Conservation (phyloP, 345 rosid species). For the Gynandropsis gynandra region DNA sequence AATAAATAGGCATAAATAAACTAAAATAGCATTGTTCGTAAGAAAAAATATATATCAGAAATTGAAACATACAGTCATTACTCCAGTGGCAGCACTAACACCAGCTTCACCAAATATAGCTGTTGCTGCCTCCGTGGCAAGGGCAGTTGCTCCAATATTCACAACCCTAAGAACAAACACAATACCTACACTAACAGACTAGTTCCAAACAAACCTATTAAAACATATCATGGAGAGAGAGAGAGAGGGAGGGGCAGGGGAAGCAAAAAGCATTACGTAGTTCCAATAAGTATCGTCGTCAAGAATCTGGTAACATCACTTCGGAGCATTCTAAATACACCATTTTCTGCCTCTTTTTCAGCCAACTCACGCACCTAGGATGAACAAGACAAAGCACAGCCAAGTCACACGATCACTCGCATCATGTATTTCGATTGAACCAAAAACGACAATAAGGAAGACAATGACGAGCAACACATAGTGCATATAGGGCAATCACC, state of each 20-base stretch:
- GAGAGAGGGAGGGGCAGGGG: conserved; percentile 1
- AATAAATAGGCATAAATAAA: background rate
- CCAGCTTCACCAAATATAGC: conserved; percentile 99
- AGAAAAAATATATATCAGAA: conserved; percentile 7
- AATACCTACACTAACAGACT: conserved; percentile 30
- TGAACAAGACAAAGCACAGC: conserved; percentile 16
- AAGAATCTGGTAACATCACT: conserved; percentile 97
- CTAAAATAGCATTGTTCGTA: background rate
- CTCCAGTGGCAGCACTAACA: conserved; percentile 97
- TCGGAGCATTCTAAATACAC: conserved; percentile 92
- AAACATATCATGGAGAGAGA: background rate
- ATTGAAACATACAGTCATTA: conserved; percentile 76
- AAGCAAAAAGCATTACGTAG: conserved; percentile 57
- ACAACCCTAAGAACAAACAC: conserved; percentile 58
- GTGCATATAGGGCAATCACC: background rate
- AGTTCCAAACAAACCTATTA: conserved; percentile 23
- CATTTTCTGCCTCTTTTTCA: conserved; percentile 90
- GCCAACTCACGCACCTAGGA: conserved; percentile 91
- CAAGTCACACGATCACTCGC: conserved; percentile 21
- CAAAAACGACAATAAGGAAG: conserved; percentile 1
- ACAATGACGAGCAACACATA: background rate
- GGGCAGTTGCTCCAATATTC: conserved; percentile 97
- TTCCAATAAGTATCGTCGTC: conserved; percentile 98
- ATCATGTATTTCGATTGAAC: conserved; percentile 5
- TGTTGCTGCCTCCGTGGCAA: conserved; percentile 97